Conservation (phyloP, 2,329 filamentous ascomycete species). For the Thelonectria olida region DNA sequence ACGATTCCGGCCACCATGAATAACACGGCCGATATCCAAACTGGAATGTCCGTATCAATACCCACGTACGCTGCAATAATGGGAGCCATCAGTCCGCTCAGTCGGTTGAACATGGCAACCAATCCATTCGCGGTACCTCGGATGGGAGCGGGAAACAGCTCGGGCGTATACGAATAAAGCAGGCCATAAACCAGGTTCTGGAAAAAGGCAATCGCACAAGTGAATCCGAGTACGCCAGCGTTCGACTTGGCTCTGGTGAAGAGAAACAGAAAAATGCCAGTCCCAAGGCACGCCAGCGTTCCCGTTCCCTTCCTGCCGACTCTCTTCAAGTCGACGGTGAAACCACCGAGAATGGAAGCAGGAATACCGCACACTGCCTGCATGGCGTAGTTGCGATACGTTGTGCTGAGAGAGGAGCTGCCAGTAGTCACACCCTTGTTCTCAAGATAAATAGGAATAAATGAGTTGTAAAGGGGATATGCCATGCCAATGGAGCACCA, state of each 20-base stretch:
- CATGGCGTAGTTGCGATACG: slow-evolving; percentile 35
- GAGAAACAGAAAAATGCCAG: slow-evolving; percentile 33
- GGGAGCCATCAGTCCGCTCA: slow-evolving; percentile 51
- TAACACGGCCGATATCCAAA: slow-evolving; percentile 55
- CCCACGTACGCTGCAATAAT: slow-evolving; percentile 54
- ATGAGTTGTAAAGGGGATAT: slow-evolving; percentile 66
- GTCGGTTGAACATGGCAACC: slow-evolving; percentile 48
- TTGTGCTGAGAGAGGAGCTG: not conserved
- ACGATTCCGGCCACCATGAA: slow-evolving; percentile 53
- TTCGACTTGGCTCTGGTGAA: slow-evolving; percentile 19
- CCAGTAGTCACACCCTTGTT: slow-evolving; percentile 32
- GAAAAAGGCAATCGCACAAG: slow-evolving; percentile 35
- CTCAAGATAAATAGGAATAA: slow-evolving; percentile 43
- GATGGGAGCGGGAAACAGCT: slow-evolving; percentile 60
- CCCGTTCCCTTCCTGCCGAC: slow-evolving; percentile 34
- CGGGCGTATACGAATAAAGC: slow-evolving; percentile 22
- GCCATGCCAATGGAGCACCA: slow-evolving; percentile 69
- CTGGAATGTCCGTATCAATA: slow-evolving; percentile 50
- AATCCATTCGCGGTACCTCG: slow-evolving; percentile 62
- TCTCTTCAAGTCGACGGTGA: slow-evolving; percentile 29
- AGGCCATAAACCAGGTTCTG: slow-evolving; percentile 35
- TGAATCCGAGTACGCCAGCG: slow-evolving; percentile 29
- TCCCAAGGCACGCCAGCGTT: slow-evolving; percentile 27
- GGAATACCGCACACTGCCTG: slow-evolving; percentile 35
- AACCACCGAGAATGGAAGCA: slow-evolving; percentile 30